Percentiles rank a stretch among this genome's conserved stretches.
phyloP scores from a whole-genome alignment of 2,329 filamentous ascomycete genomes.

The Monosporascus sp. region DNA sequence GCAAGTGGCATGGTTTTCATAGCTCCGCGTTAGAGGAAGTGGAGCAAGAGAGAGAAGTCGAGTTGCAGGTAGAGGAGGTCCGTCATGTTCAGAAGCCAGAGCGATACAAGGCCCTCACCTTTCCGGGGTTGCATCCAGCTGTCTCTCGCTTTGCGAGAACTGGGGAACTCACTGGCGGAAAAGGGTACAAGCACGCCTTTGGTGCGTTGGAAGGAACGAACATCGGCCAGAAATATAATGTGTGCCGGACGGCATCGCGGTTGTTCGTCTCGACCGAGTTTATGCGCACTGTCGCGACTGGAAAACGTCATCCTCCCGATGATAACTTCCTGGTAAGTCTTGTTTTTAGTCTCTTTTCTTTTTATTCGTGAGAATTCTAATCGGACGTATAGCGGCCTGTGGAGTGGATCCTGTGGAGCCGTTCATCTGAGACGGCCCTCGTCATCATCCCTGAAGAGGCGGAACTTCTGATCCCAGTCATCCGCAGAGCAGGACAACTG shows the following conservation, averaged over 20 bases:
- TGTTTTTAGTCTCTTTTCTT: constrained; percentile 6
- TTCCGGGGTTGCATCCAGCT: constrained; percentile 41
- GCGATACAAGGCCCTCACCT: constrained; percentile 33
- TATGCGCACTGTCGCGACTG: constrained; percentile 30
- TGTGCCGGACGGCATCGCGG: constrained; percentile 15
- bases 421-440: constrained; percentile 39
- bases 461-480: constrained; percentile 44
- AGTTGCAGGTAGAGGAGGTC: constrained; percentile 52
- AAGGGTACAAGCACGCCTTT: constrained; percentile 39
- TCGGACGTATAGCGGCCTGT: constrained; percentile 37
- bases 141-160: constrained; percentile 40
- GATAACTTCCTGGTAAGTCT: constrained; percentile 31
- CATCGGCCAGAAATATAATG: constrained; percentile 28
- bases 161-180: constrained; percentile 30
- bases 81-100: constrained; percentile 47
- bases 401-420: constrained; percentile 58
- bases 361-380: constrained; percentile 5
- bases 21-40: constrained; percentile 53
- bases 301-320: constrained; percentile 5
- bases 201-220: constrained; percentile 31
- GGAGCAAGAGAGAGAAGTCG: constrained; percentile 55
- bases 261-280: constrained; percentile 45
- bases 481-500: constrained; percentile 21
- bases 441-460: constrained; percentile 61
- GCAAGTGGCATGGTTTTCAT: constrained; percentile 34